Base-by-base conservation (phyloP, 805 yeast genomes). In the Yamadazyma akitaensis region DNA sequence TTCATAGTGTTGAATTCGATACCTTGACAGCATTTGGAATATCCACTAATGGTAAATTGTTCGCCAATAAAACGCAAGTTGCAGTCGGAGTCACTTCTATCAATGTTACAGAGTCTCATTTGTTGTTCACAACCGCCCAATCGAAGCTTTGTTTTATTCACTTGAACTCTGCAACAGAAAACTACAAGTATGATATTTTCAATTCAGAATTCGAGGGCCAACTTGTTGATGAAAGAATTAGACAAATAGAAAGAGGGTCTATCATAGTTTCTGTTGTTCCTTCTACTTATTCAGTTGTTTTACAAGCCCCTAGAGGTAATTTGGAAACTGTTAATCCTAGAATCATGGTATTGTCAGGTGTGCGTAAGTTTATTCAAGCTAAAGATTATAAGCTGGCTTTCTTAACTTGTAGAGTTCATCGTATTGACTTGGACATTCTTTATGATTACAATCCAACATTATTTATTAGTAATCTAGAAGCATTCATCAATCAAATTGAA, bases 221-320 rank as follows among this genome's bases (percentile, higher is more conserved):
- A 6, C 48, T 57, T 2, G 57, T 63, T 28, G 97, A 89, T 63
- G 99, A 92, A 68, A 80, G 97, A 66, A 76, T 85, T 13, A 80
- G 99, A 57, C 80, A 84, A 48, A 84, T 94, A 44, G 99, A 94
- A 66, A 77, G 97, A 53, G 98, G 99, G 1, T 89, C 97, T 0
- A 56, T 86, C n/a, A 65, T 94, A 40, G 88, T 92, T 0, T 73
- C 90, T 34, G 80, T 81, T 1, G 84, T 90, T 58, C 97, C 97
- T 1, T 80, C 92, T 0, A 85, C 80, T 46, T 82, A 90, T 47
- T 77, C 91, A 0, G 90, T 95, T 16, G 82, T 88, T 3, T 72
- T 94, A 44, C 97, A 94, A 64, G 97, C 97, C 4, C 96, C 96
- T 49, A 79, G 99, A 62, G 99, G 99, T 51, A 94, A 94, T 59